These are phyloP conservation scores for Talinum fruticosum DNA, from an alignment of 148 eudicot species.

Conservation along the genomic window DNA sequence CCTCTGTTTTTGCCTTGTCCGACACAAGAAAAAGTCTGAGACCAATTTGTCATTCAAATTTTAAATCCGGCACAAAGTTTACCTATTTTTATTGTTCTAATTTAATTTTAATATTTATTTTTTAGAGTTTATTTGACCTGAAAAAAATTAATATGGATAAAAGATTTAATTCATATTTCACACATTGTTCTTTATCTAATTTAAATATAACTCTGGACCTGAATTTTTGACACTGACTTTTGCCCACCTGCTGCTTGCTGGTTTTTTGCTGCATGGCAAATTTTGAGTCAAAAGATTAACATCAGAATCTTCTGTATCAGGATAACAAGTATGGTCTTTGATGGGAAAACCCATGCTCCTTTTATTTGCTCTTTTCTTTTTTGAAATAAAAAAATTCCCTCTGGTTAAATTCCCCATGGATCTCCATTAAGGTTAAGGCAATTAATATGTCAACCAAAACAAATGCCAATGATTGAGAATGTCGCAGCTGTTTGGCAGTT, in stretches of 20 bases:
- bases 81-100: too few relatives aligned
- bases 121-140: too few relatives aligned
- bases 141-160: too few relatives aligned
- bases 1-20: background rate
- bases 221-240: too few relatives aligned
- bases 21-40: too few relatives aligned
- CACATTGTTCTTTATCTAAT: too few relatives aligned
- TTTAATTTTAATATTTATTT: too few relatives aligned
- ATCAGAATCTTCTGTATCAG: background rate
- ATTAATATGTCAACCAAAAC: background rate
- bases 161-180: too few relatives aligned
- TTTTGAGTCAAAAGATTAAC: background rate
- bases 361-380: background rate
- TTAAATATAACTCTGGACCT: too few relatives aligned
- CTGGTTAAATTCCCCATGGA: background rate
- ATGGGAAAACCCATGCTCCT: background rate
- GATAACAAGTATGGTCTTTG: background rate
- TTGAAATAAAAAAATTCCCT: background rate
- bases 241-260: background rate
- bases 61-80: too few relatives aligned
- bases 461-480: too few relatives aligned
- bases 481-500: background rate
- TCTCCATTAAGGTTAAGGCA: background rate
- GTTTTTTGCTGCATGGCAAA: background rate
- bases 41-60: too few relatives aligned